Base-by-base conservation (phyloP, 2,329 filamentous ascomycete genomes). In the Meredithiella fracta region DNA sequence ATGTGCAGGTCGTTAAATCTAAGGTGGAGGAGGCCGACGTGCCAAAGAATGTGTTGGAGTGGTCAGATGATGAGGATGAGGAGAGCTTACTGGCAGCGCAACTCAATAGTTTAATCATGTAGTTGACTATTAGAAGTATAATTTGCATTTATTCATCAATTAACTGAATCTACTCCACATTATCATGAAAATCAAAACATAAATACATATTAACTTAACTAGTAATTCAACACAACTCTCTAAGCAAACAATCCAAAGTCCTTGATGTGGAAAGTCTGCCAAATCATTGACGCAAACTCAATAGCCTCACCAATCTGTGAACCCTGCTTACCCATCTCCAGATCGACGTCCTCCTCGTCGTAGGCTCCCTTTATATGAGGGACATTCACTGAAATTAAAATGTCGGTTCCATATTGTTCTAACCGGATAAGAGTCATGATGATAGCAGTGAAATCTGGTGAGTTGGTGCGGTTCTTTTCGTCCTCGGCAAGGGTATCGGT, bases 301-400 rank as follows among this genome's bases (percentile, higher is more conserved):
- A 83, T 77, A 4, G 77, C 77, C 62, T 83, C 76, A 53, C 82
- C 83, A 63, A 86, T 82, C 60, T 86, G 69, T 67, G 79, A 75
- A 3, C 82, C 85, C 64, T 77, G 76, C 65, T 77, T 81, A 15
- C 81, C 81, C 57, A 80, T 68, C 64, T 80, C 75, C 56, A 82
- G 69, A 64, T 86, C 79, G 15, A 91, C 79, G 31, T 87, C 82
- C 7, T 83, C 82, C 67, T 82, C 78, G 62, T 82, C 74, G 65
- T 88, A 88, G 66, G 85, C 79, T 60, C 83, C 82, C 62, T 79
- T 75, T 62, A 88, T 83, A 65, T 92, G 84, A 26, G 90, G 91
- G 51, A 94, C 85, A 68, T 95, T 96, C 65, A 95, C 79, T 42
- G 86, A 86, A 60, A 95, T 80, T 50, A 95, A 72, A 40, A 97